Evolutionary conservation across 306 rosid species (phyloP).

Genomic region (Citrullus amarus): DNA sequence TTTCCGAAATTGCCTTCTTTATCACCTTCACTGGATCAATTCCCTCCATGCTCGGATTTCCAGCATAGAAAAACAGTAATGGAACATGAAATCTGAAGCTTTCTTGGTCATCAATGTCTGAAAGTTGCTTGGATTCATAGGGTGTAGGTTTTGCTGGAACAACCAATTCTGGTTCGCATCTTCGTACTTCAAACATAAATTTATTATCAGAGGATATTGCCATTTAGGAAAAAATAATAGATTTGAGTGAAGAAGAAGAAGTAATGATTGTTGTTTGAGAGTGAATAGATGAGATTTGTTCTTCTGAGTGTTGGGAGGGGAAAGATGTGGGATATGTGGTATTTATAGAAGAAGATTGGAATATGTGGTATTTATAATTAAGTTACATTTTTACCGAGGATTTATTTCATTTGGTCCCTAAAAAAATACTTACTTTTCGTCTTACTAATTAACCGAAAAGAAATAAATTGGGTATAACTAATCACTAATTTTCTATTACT

Average conservation of each 20-base stretch:
- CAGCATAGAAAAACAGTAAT: too few relatives aligned
- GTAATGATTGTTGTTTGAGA: not conserved
- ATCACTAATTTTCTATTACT: too few relatives aligned
- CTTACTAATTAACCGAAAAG: too few relatives aligned
- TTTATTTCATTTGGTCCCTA: too few relatives aligned
- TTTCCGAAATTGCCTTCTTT: not conserved
- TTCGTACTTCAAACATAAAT: not conserved
- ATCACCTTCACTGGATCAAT: not conserved
- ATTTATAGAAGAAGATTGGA: too few relatives aligned
- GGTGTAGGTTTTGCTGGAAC: not conserved
- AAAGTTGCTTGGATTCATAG: not conserved
- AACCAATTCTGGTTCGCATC: not conserved
- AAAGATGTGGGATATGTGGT: not conserved
- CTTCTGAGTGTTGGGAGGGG: not conserved
- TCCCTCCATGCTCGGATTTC: not conserved
- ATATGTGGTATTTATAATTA: too few relatives aligned
- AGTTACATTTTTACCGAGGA: too few relatives aligned
- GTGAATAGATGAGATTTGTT: too few relatives aligned
- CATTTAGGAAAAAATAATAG: too few relatives aligned
- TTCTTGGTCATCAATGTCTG: not conserved
- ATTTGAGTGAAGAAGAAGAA: not conserved
- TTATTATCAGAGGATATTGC: not conserved
- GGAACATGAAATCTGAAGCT: not conserved
- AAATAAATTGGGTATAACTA: too few relatives aligned
- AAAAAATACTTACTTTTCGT: too few relatives aligned